Evolutionary conservation across 2,329 filamentous ascomycete species (phyloP), one percentile per base, ranked within the genome.

Genomic region (Pezicula radicicola): DNA sequence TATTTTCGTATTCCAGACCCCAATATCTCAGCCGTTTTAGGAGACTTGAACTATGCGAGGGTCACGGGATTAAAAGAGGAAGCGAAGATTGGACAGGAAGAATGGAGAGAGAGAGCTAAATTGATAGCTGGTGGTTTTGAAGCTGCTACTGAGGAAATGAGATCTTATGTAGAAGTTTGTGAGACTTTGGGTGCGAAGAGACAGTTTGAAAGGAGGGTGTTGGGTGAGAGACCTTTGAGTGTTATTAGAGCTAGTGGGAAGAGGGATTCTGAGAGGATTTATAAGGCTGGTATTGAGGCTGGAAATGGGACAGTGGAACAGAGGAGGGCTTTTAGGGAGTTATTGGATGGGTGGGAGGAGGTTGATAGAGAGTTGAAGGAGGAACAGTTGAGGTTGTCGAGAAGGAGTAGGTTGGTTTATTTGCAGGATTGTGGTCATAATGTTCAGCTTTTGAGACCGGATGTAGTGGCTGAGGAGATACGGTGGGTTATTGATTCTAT

Each of bases 401-500:
- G 27, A 16, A 40, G 3, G 40, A 30, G 28, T 12, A 8, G 28
- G 8, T 30, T 30, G 28, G 28, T 30, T 9, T 9, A 30, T 9
- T 12, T 30, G 7, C 28, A 3, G 10, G 28, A 30, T 12, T 30
- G 37, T 21, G 50, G 50, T 6, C 50, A 52, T 43, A 52, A 48
- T 49, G 43, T 52, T 16, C 50, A 52, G 25, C 33, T 52, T 9
- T 28, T 42, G 25, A 45, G 43, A 16, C 50, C 50, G 3, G 27
- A 48, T 21, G 18, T 52, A 3, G 42, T 52, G 15, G 45, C 37
- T 3, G 50, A 52, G 3, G 50, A 41, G 25, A 18, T 52, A n/a
- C 48, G 39, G 25, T 52, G 50, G 50, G 75, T 72, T 68, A 83
- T 83, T 72, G 81, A 84, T 30, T 30, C 28, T 30, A 30, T 30